Evolutionary conservation across 805 yeast species (phyloP), one percentile per base, ranked within the genome.

Genomic region (Yarrowia sp.): DNA sequence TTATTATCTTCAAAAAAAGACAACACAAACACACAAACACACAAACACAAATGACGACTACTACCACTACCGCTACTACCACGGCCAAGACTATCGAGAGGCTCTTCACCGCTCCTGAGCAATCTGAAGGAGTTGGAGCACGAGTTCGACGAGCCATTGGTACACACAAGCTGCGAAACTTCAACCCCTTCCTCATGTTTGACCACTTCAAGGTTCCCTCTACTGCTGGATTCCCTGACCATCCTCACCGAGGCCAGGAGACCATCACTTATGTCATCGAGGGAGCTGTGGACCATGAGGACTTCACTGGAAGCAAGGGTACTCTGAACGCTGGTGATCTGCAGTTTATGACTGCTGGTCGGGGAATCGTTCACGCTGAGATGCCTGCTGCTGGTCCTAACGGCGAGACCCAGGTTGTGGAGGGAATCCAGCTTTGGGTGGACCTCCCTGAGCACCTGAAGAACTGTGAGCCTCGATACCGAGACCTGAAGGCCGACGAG

Each of bases 331-430:
- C 89, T 7, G 96, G 96, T 61, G 96, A 90, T 72, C 76, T 90
- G 66, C 97, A 90, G 73, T 89, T 90, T 72, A 90, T 90, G 96
- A 90, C 96, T 41, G 96, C 96, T 5, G 96, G 96, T 63, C 81
- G 81, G 68, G 97, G 94, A 61, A 81, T 89, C 38, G 89, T 87
- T 47, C 97, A 90, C 72, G 81, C 90, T 4, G 96, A 90, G 70
- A 90, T 90, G 84, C 96, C 96, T 6, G 84, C 84, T 42, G 74
- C 76, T 36, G 74, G 76, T 64, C 77, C 49, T 12, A 6, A 42
- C 22, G 49, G 49, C 3, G 16, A 25, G 9, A 16, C 32, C 3
- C 49, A 42, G 75, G 72, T 80, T n/a, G 39, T 47, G 9, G 79
- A 77, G 61, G 96, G 96, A 63, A 76, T 89, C 79, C 97, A 90